Evolutionary conservation across 2,329 filamentous ascomycete genomes (phyloP).

Genomic region (Clonostachys byssicola): DNA sequence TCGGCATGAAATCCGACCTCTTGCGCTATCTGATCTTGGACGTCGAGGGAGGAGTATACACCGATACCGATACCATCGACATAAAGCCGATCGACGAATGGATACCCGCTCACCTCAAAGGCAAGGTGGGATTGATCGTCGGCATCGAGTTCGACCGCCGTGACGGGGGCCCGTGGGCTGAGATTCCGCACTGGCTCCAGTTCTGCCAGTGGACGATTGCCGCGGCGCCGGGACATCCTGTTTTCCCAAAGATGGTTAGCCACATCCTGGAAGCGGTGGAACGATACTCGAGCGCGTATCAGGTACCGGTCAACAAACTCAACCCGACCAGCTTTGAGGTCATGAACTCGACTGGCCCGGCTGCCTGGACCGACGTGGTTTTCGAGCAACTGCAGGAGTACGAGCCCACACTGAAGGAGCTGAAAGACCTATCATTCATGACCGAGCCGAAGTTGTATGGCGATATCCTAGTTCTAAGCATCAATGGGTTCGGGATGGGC

Average conservation of each 20-base stretch:
- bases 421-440: slow-evolving; percentile 6
- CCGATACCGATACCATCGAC: slow-evolving; percentile 43
- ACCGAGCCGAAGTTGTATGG: slow-evolving; percentile 6
- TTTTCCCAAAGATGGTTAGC: slow-evolving; percentile 16
- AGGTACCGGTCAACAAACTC: slow-evolving; percentile 4
- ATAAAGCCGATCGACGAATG: slow-evolving; percentile 39
- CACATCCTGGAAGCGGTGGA: slow-evolving; percentile 12
- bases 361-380: slow-evolving; percentile 22
- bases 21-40: slow-evolving; percentile 16
- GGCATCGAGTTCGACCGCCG: slow-evolving; percentile 21
- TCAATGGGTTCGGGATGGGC: slow-evolving; percentile 16
- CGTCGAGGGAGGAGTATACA: slow-evolving; percentile 20
- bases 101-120: slow-evolving; percentile 11
- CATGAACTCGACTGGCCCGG: slow-evolving; percentile 22
- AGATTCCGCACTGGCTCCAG: slow-evolving; percentile 17
- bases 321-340: slow-evolving; percentile 16
- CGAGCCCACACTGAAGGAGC: slow-evolving; percentile 8
- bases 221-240: slow-evolving; percentile 19
- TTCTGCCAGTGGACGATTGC: slow-evolving; percentile 28
- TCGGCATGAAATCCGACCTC: slow-evolving; percentile 19
- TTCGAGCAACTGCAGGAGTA: slow-evolving; percentile 15
- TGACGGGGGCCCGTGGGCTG: slow-evolving; percentile 13
- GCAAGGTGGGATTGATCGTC: slow-evolving; percentile 13
- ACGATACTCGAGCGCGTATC: slow-evolving; percentile 2
- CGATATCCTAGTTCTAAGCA: slow-evolving; percentile 13